Evolutionary conservation across 2,329 filamentous ascomycete genomes (phyloP).

Genomic region (Trichophyton rubrum): DNA sequence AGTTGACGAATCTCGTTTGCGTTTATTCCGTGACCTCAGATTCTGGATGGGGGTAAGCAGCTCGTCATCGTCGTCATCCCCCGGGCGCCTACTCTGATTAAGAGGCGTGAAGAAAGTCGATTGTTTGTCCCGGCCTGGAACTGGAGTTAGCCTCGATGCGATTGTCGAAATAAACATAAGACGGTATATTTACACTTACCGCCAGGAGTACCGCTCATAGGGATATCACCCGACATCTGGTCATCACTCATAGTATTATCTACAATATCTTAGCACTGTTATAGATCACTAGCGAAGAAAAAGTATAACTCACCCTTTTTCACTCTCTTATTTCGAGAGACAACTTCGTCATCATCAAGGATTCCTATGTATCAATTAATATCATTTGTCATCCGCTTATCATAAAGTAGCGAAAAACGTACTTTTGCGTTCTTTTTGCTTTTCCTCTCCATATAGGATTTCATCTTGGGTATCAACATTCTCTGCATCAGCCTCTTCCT

Average conservation of each 20-base stretch:
- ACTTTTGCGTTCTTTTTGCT: slow-evolving; percentile 38
- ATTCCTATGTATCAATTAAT: slow-evolving; percentile 23
- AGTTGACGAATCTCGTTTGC: slow-evolving; percentile 28
- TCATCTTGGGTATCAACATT: slow-evolving; percentile 40
- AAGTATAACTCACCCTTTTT: slow-evolving; percentile 28
- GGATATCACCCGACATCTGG: slow-evolving; percentile 20
- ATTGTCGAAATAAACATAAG: background rate
- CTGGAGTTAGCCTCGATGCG: slow-evolving; percentile 11
- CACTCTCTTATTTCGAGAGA: slow-evolving; percentile 33
- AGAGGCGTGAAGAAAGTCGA: slow-evolving; percentile 28
- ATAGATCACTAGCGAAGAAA: background rate
- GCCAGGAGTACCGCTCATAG: background rate
- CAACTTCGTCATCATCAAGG: slow-evolving; percentile 36
- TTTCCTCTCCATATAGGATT: slow-evolving; percentile 37
- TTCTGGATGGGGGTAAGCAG: slow-evolving; percentile 27
- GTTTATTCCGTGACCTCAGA: slow-evolving; percentile 29
- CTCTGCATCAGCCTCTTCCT: slow-evolving; percentile 39
- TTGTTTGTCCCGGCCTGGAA: slow-evolving; percentile 11
- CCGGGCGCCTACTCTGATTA: slow-evolving; percentile 22
- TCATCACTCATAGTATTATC: slow-evolving; percentile 23
- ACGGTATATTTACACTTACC: background rate
- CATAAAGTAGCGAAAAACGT: slow-evolving; percentile 11
- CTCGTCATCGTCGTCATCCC: slow-evolving; percentile 31
- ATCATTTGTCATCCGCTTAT: background rate
- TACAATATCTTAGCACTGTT: background rate